Evolutionary conservation across 306 rosid species (phyloP).

Genomic region (Fragaria iinumae): DNA sequence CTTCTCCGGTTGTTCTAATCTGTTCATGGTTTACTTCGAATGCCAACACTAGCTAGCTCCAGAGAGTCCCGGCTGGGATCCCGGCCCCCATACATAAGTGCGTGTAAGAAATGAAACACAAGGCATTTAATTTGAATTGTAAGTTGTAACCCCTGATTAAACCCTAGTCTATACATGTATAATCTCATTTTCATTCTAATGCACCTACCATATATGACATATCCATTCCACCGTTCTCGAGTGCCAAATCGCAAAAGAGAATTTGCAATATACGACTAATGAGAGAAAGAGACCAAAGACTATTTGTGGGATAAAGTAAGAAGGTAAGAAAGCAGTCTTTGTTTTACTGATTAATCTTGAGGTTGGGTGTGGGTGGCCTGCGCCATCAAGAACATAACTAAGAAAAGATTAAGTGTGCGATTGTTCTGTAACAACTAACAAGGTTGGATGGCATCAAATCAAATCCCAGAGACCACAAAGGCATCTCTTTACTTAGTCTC

Average conservation of each 20-base stretch:
- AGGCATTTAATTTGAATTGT: background rate
- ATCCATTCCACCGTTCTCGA: background rate
- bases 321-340: background rate
- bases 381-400: background rate
- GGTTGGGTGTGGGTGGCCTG: background rate
- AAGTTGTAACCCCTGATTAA: background rate
- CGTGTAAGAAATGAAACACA: background rate
- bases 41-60: background rate
- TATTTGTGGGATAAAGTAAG: background rate
- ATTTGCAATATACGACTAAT: background rate
- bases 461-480: conserved; percentile 33
- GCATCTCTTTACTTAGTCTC: conserved; percentile 46
- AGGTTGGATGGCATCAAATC: conserved; percentile 52
- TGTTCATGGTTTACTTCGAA: background rate
- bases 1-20: background rate
- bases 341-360: background rate
- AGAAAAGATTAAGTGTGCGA: background rate
- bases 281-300: background rate
- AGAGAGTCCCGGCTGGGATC: background rate
- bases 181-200: background rate
- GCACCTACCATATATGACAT: background rate
- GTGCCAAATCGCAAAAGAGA: background rate
- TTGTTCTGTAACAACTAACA: conserved; percentile 7
- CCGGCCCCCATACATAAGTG: background rate
- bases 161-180: no score